Evolutionary conservation across 176 grass and related monocot species (phyloP), one percentile per base, ranked within the genome.

Genomic region (Dendrocalamus sinicus): DNA sequence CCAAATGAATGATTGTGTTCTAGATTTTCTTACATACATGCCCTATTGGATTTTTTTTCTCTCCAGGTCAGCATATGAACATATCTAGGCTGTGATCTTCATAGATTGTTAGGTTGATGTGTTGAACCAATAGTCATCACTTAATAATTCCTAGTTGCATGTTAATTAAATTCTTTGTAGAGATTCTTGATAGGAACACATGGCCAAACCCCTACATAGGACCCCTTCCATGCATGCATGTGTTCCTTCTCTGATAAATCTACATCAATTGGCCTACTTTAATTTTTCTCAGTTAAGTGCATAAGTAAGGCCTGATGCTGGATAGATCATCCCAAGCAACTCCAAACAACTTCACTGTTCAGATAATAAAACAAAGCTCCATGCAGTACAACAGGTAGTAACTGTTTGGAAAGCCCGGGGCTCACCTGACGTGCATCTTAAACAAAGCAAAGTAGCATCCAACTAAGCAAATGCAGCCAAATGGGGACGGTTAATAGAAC

Each of bases 201-300:
- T 48, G 51, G 30, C 80, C 86, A 69, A 77, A 37, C 51, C 50
- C 65, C 45, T 32, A 28, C 28, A 67, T 75, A 32, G 50, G 52
- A 61, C 6, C 35, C 13, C 12, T 1, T 75, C 43, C 72, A 75
- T 74, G 78, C 78, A 54, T 63, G 76, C 85, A 80, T 80, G 76
- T 86, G 74, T 70, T 39, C 75, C 65, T 51, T 48, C 50, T 86
- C 39, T 28, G 79, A 82, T 19, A 76, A 88, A 88, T 88, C 86
- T 50, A 87, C 70, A 76, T 87, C 86, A 69, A 68, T 14, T 58
- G 70, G 14, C 22, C 35, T 75, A 23, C 22, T 47, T 17, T 8
- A 50, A 70, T 9, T 15, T 17, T n/a, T 53, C 15, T 37, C 54
- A 52, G 71, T 81, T 16, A 67, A 62, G 32, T 55, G 30, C 77